Percentiles rank a stretch among this genome's conserved stretches.
Evolutionary conservation across 148 eudicot species (phyloP).

Genomic region (Oxyria digyna): DNA sequence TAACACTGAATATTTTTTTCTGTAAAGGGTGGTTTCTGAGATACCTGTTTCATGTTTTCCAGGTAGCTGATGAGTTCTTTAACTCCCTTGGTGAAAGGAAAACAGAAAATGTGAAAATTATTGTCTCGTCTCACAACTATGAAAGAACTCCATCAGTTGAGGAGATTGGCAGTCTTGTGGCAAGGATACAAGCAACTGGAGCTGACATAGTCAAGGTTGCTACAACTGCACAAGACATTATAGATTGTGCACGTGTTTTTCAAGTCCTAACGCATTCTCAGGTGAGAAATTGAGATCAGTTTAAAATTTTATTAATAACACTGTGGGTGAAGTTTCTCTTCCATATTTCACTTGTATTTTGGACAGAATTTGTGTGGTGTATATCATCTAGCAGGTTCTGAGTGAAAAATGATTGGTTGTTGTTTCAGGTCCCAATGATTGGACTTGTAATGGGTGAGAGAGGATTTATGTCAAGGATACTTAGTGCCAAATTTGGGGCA

Average conservation of each 20-base stretch:
- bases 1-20: background rate
- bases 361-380: background rate
- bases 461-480: slow-evolving; percentile 68
- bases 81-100: slow-evolving; percentile 32
- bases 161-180: slow-evolving; percentile 72
- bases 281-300: slow-evolving; percentile 18
- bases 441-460: slow-evolving; percentile 84
- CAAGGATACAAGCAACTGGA: slow-evolving; percentile 72
- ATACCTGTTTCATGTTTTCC: slow-evolving; percentile 7
- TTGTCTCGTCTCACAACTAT: slow-evolving; percentile 86
- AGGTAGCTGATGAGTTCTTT: slow-evolving; percentile 62
- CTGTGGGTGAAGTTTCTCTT: background rate
- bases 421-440: slow-evolving; percentile 63
- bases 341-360: background rate
- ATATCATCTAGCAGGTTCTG: background rate
- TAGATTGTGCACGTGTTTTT: slow-evolving; percentile 70
- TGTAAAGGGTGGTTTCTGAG: background rate
- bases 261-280: slow-evolving; percentile 65
- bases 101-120: slow-evolving; percentile 46
- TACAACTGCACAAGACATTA: slow-evolving; percentile 67
- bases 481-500: slow-evolving; percentile 82
- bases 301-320: background rate
- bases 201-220: slow-evolving; percentile 90
- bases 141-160: slow-evolving; percentile 61
- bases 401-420: background rate